phyloP scores from a whole-genome alignment of 805 yeast genomes.

The Metschnikowia amazonensis region DNA sequence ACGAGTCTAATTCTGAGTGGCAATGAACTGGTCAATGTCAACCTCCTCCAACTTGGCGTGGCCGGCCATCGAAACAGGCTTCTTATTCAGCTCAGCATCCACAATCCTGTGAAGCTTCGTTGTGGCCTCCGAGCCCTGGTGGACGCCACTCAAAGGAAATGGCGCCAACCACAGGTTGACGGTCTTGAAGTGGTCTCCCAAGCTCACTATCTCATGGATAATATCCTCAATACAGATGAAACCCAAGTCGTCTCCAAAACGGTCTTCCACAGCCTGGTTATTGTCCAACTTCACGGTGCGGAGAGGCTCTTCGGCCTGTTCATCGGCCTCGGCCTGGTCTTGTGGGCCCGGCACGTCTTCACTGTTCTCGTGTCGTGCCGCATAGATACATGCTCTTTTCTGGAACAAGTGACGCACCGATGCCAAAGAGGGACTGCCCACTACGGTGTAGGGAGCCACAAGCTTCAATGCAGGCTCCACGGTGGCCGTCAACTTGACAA shows the following conservation, averaged over 20 bases:
- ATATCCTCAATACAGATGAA: conserved; percentile 78
- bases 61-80: conserved; percentile 54
- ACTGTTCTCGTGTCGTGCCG: background rate
- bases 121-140: conserved; percentile 71
- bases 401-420: conserved; percentile 71
- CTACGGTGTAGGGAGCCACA: conserved; percentile 67
- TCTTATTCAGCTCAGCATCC: conserved; percentile 48
- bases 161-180: conserved; percentile 65
- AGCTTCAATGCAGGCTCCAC: conserved; percentile 62
- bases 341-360: background rate
- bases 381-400: conserved; percentile 61
- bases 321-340: conserved; percentile 19
- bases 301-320: conserved; percentile 28
- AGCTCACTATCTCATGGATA: conserved; percentile 60
- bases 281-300: conserved; percentile 53
- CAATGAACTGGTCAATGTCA: conserved; percentile 67
- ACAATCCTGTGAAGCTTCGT: conserved; percentile 63
- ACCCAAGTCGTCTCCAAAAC: conserved; percentile 55
- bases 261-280: conserved; percentile 71
- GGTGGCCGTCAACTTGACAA: conserved; percentile 58
- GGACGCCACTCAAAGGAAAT: conserved; percentile 64
- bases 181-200: conserved; percentile 62
- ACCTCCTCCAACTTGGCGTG: conserved; percentile 64
- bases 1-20: conserved; percentile 50
- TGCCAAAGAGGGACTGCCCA: conserved; percentile 70